phyloP scores from a whole-genome alignment of 345 rosid species.

The Bruguiera gymnorhiza region DNA sequence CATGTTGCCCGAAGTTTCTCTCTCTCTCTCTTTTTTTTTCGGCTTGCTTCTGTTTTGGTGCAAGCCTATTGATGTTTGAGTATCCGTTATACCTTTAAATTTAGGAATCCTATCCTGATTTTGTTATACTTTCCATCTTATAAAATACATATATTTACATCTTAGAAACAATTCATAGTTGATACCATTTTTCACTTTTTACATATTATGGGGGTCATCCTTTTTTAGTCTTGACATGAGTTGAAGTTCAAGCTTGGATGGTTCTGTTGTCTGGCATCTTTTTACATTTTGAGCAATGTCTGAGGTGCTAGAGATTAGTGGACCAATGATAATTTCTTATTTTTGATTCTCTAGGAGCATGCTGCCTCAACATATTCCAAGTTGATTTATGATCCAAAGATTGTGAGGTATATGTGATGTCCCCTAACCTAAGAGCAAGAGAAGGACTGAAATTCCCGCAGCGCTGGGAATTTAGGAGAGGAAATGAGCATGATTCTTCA shows the following conservation, averaged over 20 bases:
- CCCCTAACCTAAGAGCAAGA: constrained; percentile 21
- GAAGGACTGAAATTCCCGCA: constrained; percentile 39
- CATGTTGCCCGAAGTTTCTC: too few species aligned
- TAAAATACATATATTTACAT: background rate
- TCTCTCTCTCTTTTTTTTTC: too few species aligned
- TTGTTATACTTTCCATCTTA: background rate
- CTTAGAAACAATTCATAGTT: background rate
- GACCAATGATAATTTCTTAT: background rate
- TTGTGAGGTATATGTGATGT: constrained; percentile 10
- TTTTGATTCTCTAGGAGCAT: background rate
- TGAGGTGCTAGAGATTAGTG: background rate
- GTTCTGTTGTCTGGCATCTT: background rate
- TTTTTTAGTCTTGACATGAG: constrained; percentile 2
- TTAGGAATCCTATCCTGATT: background rate
- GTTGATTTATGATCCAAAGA: background rate
- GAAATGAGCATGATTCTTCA: constrained; percentile 38
- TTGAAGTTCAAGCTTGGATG: background rate
- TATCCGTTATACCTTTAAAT: background rate
- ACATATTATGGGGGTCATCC: background rate
- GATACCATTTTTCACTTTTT: constrained; percentile 1
- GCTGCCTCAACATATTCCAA: constrained; percentile 5
- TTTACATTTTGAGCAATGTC: background rate
- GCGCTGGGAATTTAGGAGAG: constrained; percentile 51
- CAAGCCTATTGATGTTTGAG: background rate
- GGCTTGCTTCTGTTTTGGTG: too few species aligned